A percentile compares a stretch with the other conserved stretches of the same genome.
Evolutionary conservation across 2,329 filamentous ascomycete genomes (phyloP).

Genomic region (Trichoderma gracile): DNA sequence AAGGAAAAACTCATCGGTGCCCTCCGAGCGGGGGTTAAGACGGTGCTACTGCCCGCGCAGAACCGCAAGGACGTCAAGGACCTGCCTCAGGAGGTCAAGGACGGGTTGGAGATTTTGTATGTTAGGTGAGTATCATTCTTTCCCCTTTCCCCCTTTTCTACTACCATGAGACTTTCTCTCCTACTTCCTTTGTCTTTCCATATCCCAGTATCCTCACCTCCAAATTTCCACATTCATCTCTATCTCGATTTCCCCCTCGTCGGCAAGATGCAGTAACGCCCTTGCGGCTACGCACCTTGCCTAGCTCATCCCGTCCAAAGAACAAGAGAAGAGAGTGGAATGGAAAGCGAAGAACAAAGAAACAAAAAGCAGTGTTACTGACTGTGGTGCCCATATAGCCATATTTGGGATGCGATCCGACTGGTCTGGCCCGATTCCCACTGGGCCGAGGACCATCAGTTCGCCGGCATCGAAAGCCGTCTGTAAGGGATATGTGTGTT

Average conservation of each 20-base stretch:
- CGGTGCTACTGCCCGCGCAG: slow-evolving; percentile 80
- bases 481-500: slow-evolving; percentile 52
- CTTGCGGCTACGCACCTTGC: not conserved
- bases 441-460: slow-evolving; percentile 73
- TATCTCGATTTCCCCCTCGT: not conserved
- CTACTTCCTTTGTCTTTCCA: slow-evolving; percentile 25
- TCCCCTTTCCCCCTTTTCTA: slow-evolving; percentile 23
- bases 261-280: slow-evolving; percentile 12
- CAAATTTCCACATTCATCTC: not conserved
- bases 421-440: slow-evolving; percentile 87
- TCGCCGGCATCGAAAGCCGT: slow-evolving; percentile 73
- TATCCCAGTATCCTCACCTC: slow-evolving; percentile 2
- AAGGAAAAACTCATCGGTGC: slow-evolving; percentile 99
- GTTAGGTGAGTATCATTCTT: slow-evolving; percentile 62
- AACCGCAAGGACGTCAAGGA: slow-evolving; percentile 94
- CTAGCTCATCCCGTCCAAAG: not conserved
- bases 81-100: slow-evolving; percentile 83
- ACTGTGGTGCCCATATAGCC: slow-evolving; percentile 50
- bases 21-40: slow-evolving; percentile 89
- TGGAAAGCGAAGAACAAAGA: not conserved
- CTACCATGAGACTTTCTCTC: not conserved
- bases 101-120: slow-evolving; percentile 83
- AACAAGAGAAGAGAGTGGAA: no score
- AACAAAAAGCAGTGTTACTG: slow-evolving; percentile 32
- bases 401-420: slow-evolving; percentile 92